phyloP scores from a whole-genome alignment of 2,329 filamentous ascomycete genomes.

The Beauveria scarabaeidicola region DNA sequence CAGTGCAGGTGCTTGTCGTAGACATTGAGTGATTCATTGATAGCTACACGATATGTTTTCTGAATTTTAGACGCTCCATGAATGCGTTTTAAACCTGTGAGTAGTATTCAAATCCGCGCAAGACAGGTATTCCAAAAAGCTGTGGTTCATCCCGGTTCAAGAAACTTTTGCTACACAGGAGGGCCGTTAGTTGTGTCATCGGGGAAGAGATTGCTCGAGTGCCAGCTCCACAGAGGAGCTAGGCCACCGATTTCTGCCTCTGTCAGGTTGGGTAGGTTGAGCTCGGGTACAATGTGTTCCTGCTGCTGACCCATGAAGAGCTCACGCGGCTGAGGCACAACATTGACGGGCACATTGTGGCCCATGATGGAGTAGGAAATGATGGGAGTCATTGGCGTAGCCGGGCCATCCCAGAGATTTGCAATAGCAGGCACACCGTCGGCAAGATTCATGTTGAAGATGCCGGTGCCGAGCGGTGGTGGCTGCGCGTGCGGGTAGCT shows the following conservation, averaged over 20 bases:
- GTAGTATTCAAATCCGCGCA: no score
- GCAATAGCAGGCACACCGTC: constrained; percentile 8
- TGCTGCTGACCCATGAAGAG: not conserved
- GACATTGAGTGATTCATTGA: not conserved
- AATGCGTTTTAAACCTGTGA: no score
- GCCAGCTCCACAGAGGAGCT: constrained; percentile 18
- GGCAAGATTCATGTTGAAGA: constrained; percentile 4
- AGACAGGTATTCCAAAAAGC: no score
- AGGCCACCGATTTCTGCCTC: constrained; percentile 17
- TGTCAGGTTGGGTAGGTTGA: constrained; percentile 18
- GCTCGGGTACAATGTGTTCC: constrained; percentile 8
- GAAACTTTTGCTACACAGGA: not conserved
- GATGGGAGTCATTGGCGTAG: not conserved
- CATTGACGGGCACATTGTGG: constrained; percentile 5
- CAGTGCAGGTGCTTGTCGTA: not conserved
- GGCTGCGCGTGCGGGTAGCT: not conserved
- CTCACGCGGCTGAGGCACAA: constrained; percentile 1
- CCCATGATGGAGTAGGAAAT: constrained; percentile 11
- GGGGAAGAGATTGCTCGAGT: constrained; percentile 15
- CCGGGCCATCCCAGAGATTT: constrained; percentile 2
- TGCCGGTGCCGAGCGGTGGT: constrained; percentile 4
- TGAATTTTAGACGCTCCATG: no score
- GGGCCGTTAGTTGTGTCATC: constrained; percentile 14
- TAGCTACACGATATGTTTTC: no score
- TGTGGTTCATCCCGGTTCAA: no score